Conservation (phyloP, 176 grass and related monocot genomes). For the Phoenix roebelenii region DNA sequence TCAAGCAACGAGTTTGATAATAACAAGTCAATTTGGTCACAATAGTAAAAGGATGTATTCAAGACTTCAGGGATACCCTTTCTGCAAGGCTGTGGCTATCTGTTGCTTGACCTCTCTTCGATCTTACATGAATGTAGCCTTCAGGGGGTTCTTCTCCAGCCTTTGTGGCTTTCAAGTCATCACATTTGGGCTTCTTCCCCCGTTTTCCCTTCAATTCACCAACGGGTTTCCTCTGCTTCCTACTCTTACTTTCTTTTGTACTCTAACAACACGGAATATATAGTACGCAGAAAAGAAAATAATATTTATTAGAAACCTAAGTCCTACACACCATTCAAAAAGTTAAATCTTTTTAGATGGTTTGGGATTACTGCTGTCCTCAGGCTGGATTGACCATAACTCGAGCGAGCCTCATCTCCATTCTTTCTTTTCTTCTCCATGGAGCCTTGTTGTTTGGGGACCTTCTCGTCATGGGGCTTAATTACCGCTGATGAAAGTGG, state of each 20-base stretch:
- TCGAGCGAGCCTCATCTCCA: slow-evolving; percentile 2
- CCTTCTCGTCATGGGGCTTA: not conserved
- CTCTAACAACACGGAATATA: not conserved
- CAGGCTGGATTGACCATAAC: slow-evolving; percentile 10
- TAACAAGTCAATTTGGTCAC: too few relatives aligned
- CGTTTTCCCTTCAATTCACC: slow-evolving; percentile 5
- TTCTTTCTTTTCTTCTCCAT: slow-evolving; percentile 12
- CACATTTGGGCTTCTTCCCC: slow-evolving; percentile 13
- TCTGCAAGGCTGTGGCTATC: too few relatives aligned
- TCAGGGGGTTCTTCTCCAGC: not conserved
- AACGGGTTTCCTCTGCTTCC: slow-evolving; percentile 17
- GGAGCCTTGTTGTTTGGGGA: not conserved
- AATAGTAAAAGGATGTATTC: too few relatives aligned
- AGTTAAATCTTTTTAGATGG: too few relatives aligned
- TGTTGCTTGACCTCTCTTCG: too few relatives aligned
- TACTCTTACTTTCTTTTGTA: slow-evolving; percentile 18
- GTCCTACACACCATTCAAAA: too few relatives aligned
- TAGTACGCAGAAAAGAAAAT: not conserved
- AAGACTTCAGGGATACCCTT: not conserved
- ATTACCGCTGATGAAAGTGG: not conserved
- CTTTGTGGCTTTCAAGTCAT: not conserved
- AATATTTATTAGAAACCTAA: too few relatives aligned
- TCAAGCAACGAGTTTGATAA: too few relatives aligned
- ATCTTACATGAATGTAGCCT: slow-evolving; percentile 28
- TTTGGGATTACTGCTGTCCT: too few relatives aligned